Conservation (phyloP, 2,329 filamentous ascomycete species). For the Cadophora sp. region DNA sequence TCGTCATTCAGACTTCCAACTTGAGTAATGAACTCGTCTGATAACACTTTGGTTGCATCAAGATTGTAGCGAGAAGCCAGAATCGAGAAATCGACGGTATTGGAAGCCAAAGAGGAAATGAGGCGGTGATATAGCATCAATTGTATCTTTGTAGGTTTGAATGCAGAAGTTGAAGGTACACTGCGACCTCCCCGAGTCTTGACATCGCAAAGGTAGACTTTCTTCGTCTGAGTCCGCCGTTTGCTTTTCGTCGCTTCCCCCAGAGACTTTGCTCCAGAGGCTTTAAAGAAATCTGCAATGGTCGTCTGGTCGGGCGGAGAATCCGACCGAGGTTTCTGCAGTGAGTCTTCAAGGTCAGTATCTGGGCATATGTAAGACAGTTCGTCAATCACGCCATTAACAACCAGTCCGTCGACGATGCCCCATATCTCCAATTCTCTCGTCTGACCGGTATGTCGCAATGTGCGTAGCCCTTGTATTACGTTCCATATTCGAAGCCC, state of each 20-base stretch:
- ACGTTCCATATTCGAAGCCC: conserved; percentile 89
- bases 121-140: conserved; percentile 89
- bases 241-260: conserved; percentile 29
- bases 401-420: conserved; percentile 77
- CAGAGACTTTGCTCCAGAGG: conserved; percentile 28
- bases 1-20: conserved; percentile 73
- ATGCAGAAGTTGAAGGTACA: conserved; percentile 65
- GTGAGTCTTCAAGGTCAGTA: conserved; percentile 62
- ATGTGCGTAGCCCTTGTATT: conserved; percentile 80
- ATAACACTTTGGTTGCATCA: conserved; percentile 70
- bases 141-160: conserved; percentile 83
- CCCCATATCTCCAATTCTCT: conserved; percentile 88
- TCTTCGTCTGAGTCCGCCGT: conserved; percentile 31
- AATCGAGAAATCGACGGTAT: conserved; percentile 70
- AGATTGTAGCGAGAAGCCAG: conserved; percentile 77
- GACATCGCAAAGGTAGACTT: conserved; percentile 83
- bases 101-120: conserved; percentile 76
- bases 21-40: conserved; percentile 79
- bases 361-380: conserved; percentile 81
- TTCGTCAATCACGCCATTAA: conserved; percentile 91
- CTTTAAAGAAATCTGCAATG: conserved; percentile 41
- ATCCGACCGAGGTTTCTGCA: conserved; percentile 42
- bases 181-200: conserved; percentile 78
- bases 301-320: conserved; percentile 42
- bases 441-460: conserved; percentile 74